Evolutionary conservation across 2,329 filamentous ascomycete genomes (phyloP).

Genomic region (Ophiognomonia clavigignenti-juglandacearum): DNA sequence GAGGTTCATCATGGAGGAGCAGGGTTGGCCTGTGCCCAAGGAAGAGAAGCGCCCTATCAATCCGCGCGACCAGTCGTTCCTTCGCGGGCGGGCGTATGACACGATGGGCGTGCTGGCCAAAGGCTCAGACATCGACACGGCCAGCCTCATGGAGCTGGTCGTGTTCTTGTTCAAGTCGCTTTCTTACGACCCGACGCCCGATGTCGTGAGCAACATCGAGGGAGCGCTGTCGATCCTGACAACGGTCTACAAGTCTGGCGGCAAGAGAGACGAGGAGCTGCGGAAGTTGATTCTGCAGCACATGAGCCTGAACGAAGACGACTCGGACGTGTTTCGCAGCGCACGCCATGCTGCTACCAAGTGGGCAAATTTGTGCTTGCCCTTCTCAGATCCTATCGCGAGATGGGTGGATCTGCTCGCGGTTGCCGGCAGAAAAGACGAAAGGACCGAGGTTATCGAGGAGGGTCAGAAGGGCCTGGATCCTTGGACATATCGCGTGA

Average conservation of each 20-base stretch:
- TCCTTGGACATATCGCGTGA: slow-evolving; percentile 48
- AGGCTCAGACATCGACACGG: slow-evolving; percentile 45
- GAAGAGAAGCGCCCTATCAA: slow-evolving; percentile 18
- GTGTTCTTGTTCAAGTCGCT: slow-evolving; percentile 81
- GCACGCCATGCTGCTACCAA: slow-evolving; percentile 79
- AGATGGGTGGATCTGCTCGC: slow-evolving; percentile 89
- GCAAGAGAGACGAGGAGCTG: slow-evolving; percentile 31
- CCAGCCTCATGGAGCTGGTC: slow-evolving; percentile 49
- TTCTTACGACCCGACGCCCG: slow-evolving; percentile 69
- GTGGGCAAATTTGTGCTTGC: slow-evolving; percentile 84
- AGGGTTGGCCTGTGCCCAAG: slow-evolving; percentile 72
- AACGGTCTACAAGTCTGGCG: slow-evolving; percentile 34
- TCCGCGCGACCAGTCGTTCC: slow-evolving; percentile 54
- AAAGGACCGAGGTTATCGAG: slow-evolving; percentile 79
- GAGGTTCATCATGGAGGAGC: slow-evolving; percentile 64
- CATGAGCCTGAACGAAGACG: slow-evolving; percentile 49
- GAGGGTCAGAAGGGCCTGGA: slow-evolving; percentile 87
- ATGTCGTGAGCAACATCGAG: slow-evolving; percentile 82
- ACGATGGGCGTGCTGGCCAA: slow-evolving; percentile 79
- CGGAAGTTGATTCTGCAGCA: slow-evolving; percentile 61
- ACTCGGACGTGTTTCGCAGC: slow-evolving; percentile 56
- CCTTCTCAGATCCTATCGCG: slow-evolving; percentile 71
- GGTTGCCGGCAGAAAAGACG: slow-evolving; percentile 58
- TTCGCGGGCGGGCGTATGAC: slow-evolving; percentile 82
- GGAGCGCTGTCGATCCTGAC: slow-evolving; percentile 76